Percentiles rank a stretch among this genome's conserved stretches.
Conservation (phyloP, 441 rosid species). For the Breynia disticha region DNA sequence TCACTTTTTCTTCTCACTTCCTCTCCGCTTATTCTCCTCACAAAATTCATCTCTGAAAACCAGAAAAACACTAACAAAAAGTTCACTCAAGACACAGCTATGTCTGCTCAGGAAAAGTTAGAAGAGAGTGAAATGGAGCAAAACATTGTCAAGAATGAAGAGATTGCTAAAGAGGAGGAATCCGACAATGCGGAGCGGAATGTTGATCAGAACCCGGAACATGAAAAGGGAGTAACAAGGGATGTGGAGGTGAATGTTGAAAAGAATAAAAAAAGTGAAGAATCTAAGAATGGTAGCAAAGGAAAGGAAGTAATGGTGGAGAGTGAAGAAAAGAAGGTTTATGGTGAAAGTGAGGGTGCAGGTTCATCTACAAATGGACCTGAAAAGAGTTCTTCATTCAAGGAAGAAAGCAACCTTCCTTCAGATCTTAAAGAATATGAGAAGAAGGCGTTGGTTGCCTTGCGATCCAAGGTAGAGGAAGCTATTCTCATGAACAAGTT, state of each 20-base stretch:
- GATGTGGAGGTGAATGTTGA: not conserved
- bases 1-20: not conserved
- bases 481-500: constrained; percentile 26
- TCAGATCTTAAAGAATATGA: constrained; percentile 34
- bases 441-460: constrained; percentile 32
- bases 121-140: constrained; percentile 6
- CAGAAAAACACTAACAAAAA: not conserved
- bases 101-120: constrained; percentile 5
- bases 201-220: not conserved
- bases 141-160: constrained; percentile 3
- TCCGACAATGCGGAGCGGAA: constrained; percentile 2
- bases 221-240: not conserved
- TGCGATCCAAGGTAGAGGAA: constrained; percentile 38
- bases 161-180: not conserved
- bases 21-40: not conserved
- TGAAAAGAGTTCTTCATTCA: constrained; percentile 24
- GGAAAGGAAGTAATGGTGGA: constrained; percentile 3
- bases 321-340: not conserved
- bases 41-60: not conserved
- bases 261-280: not conserved
- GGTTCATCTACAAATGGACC: constrained; percentile 10
- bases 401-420: constrained; percentile 25
- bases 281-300: not conserved
- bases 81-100: not conserved
- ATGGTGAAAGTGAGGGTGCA: not conserved